These are phyloP conservation scores for Venturia asperata DNA, from an alignment of 2,329 filamentous ascomycete genomes.

Conservation along the genomic window DNA sequence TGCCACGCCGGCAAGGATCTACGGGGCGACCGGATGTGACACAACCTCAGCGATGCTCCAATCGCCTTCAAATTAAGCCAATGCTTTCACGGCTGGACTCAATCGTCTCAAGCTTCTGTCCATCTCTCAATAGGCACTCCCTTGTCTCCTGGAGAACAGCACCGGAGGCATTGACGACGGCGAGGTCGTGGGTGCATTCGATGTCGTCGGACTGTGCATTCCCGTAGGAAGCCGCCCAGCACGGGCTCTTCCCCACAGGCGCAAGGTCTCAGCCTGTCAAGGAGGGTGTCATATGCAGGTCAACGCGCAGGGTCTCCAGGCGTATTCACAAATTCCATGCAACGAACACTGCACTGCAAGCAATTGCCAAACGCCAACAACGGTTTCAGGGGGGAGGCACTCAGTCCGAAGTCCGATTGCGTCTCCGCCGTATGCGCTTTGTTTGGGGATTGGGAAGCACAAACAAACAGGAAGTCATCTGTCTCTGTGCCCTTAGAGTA, in stretches of 20 bases:
- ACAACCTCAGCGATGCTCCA: neutral
- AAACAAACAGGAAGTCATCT: neutral
- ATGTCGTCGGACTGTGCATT: neutral
- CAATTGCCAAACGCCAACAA: neutral
- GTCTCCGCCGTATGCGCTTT: neutral
- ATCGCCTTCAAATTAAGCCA: neutral
- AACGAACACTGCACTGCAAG: conserved; percentile 4
- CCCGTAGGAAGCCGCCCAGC: neutral
- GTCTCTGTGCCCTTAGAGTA: neutral
- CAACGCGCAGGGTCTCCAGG: conserved; percentile 4
- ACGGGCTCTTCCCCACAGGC: neutral
- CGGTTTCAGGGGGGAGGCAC: neutral
- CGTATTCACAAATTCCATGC: conserved; percentile 9
- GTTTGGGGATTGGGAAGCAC: conserved; percentile 8
- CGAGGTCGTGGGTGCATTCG: neutral
- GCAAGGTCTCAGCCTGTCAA: conserved; percentile 6
- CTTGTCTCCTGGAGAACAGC: neutral
- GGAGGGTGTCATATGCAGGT: conserved; percentile 13
- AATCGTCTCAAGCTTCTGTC: neutral
- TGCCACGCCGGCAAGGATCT: conserved; percentile 7
- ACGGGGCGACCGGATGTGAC: neutral
- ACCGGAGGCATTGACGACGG: neutral
- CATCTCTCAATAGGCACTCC: neutral
- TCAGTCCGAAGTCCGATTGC: neutral
- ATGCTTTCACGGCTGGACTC: neutral